phyloP scores from a whole-genome alignment of 129 eudicot species.

The Kitagawia praeruptora region DNA sequence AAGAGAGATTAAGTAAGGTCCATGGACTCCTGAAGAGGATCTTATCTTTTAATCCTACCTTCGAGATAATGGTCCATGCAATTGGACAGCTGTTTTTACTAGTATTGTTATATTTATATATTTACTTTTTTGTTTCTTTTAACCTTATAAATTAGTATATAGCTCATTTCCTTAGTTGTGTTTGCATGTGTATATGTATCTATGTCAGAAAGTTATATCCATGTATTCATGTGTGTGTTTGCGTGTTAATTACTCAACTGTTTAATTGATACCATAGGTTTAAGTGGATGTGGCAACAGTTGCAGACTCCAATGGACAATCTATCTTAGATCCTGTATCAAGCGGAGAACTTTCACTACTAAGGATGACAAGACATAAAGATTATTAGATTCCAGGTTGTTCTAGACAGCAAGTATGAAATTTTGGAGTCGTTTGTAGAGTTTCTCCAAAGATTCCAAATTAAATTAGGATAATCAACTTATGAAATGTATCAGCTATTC shows the following conservation, averaged over 20 bases:
- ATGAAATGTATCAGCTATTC: no score
- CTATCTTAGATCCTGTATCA: conserved; percentile 41
- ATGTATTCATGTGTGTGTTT: no score
- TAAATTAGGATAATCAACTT: no score
- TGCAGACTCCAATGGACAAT: conserved; percentile 41
- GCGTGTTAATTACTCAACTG: no score
- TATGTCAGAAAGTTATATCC: no score
- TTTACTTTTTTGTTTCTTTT: no score
- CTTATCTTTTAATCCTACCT: conserved; percentile 30
- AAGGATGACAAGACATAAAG: conserved; percentile 31
- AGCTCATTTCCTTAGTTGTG: no score
- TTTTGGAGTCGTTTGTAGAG: neutral
- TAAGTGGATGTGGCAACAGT: conserved; percentile 39
- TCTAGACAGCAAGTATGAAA: conserved; percentile 25
- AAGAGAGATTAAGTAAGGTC: conserved; percentile 21
- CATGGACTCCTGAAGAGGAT: conserved; percentile 40
- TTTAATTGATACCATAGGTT: conserved; percentile 11
- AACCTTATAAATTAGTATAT: no score
- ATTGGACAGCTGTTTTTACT: conserved; percentile 35
- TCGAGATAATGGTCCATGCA: conserved; percentile 38
- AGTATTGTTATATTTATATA: conserved; percentile 14
- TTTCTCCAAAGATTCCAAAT: neutral
- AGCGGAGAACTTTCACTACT: conserved; percentile 25
- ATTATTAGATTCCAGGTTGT: conserved; percentile 41
- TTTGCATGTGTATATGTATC: no score